These are phyloP conservation scores for Claviceps spartinae DNA, from an alignment of 2,329 filamentous ascomycete genomes.

Conservation along the genomic window DNA sequence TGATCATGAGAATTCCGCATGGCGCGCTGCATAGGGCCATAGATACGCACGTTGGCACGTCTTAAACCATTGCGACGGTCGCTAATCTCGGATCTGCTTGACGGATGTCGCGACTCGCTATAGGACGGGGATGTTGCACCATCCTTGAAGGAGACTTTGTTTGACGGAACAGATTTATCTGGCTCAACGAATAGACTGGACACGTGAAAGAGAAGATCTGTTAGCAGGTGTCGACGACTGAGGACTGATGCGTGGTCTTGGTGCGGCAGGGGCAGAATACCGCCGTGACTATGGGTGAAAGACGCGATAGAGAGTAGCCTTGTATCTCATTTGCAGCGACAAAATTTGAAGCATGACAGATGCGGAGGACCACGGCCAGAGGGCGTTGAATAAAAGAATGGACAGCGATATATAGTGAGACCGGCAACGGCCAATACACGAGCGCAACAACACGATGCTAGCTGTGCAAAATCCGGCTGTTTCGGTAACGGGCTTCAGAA, in stretches of 20 bases:
- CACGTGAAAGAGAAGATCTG: constrained; percentile 1
- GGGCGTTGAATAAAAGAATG: background rate
- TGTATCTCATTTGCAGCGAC: background rate
- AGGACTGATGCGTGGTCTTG: background rate
- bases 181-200: constrained; percentile 32
- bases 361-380: background rate
- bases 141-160: constrained; percentile 21
- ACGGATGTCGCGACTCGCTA: constrained; percentile 26
- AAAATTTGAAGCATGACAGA: background rate
- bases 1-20: constrained; percentile 9
- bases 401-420: background rate
- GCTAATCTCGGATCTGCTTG: constrained; percentile 17
- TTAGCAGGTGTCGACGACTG: constrained; percentile 5
- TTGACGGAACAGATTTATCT: constrained; percentile 28
- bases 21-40: constrained; percentile 14
- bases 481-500: background rate
- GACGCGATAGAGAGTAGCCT: constrained; percentile 3
- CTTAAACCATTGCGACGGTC: constrained; percentile 15
- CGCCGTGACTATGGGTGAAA: constrained; percentile 2
- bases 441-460: background rate
- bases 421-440: background rate
- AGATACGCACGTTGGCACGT: constrained; percentile 16
- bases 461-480: background rate
- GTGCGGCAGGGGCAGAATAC: background rate
- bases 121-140: constrained; percentile 19